Base-by-base conservation (phyloP, 495 filamentous ascomycete species). In the Neurospora tetraspora region DNA sequence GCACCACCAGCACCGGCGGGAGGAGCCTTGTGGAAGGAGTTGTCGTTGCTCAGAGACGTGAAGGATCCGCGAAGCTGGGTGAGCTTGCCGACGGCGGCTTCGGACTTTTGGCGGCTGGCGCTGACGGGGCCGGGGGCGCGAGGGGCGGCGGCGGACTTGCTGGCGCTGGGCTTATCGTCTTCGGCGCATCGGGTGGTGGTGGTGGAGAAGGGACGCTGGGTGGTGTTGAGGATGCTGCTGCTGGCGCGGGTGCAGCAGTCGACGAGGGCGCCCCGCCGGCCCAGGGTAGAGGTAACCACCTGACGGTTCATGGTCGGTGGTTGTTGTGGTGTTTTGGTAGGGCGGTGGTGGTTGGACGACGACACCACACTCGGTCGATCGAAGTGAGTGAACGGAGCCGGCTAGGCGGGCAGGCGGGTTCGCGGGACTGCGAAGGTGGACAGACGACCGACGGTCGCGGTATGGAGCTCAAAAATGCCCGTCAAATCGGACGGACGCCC, bases 281-380 rank as follows among this genome's bases (percentile, higher is more conserved):
- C 73, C 61, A 80, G 74, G 74, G 76, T 77, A 73, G 75, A 47
- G 23, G 71, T 72, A 59, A 78, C 47, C 34, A 59, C 73, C 23
- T 78, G 79, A n/a, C 79, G 73, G 69, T 75, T 73, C 79, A 81
- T 81, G 38, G 23, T 40, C 53, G 53, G 72, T 43, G 39, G 34
- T 70, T 40, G 31, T 36, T 43, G 73, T 18, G 5, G 8, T 39
- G 31, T 69, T 69, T 40, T 42, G 47, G 70, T 72, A 40, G 34
- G 23, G 36, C 39, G 71, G 71, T 70, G 61, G 69, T 12, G 68
- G 31, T 71, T 34, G 23, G 37, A 12, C 37, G 11, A 71, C 61
- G 45, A 53, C 31, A 37, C 47, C 69, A 43, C 69, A n/a, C 27
- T 65, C 69, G 69, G 45, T 73, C 72, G 16, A 69, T 20, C 20